A percentile compares a stretch with the other conserved stretches of the same genome.
These are phyloP conservation scores for Lanzia echinophila DNA, from an alignment of 2,329 filamentous ascomycete genomes.

Conservation along the genomic window DNA sequence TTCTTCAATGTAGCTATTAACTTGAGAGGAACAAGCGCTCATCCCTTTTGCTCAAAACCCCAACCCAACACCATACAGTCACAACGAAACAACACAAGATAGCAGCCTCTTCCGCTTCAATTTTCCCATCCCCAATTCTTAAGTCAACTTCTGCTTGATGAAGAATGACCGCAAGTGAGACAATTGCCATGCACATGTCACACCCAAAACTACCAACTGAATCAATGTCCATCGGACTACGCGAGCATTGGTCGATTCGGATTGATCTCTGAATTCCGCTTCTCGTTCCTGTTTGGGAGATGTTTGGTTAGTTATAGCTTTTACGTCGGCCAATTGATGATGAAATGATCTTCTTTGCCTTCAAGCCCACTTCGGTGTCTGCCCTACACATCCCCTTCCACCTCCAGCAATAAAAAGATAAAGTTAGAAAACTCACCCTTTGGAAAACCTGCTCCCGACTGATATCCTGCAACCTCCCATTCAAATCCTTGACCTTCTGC, in stretches of 20 bases:
- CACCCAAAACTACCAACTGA: constrained; percentile 75
- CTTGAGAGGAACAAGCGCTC: too few species aligned
- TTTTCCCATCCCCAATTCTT: constrained; percentile 24
- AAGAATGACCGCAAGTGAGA: constrained; percentile 95
- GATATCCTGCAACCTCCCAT: constrained; percentile 79
- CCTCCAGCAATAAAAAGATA: neutral
- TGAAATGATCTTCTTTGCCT: neutral
- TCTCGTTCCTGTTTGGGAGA: constrained; percentile 69
- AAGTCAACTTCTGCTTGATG: constrained; percentile 99
- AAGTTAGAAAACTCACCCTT: constrained; percentile 50
- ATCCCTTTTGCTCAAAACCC: neutral
- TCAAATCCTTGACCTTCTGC: constrained; percentile 81
- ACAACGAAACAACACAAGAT: neutral
- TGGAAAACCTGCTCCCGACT: constrained; percentile 95
- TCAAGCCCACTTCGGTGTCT: too few species aligned
- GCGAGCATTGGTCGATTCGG: constrained; percentile 83
- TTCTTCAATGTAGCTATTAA: neutral
- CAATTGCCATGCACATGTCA: constrained; percentile 94
- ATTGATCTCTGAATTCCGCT: constrained; percentile 96
- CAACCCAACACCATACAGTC: constrained; percentile 2
- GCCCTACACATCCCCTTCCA: too few species aligned
- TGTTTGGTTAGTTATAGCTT: neutral
- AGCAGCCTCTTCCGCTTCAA: neutral
- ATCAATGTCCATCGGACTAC: constrained; percentile 93
- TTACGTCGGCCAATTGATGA: neutral